Conservation (phyloP, 768 basidiomycete genomes). For the Glaciozyma martinii region DNA sequence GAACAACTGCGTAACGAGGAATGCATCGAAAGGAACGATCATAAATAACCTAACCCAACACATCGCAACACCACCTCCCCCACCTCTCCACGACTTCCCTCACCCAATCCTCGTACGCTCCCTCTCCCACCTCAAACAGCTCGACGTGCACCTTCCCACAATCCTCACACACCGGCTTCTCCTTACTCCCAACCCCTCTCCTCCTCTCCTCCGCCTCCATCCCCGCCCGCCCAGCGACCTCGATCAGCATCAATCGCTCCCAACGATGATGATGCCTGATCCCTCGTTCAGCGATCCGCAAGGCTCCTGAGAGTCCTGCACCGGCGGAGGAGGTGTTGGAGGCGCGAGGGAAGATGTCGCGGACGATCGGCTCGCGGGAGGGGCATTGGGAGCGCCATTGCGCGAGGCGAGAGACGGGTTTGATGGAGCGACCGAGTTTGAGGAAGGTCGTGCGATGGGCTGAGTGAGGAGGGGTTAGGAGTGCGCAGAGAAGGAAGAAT, state of each 20-base stretch:
- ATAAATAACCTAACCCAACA: constrained; percentile 2
- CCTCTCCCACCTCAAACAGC: constrained; percentile 6
- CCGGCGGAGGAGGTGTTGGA: background rate
- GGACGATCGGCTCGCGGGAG: constrained; percentile 16
- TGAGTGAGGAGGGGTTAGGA: background rate
- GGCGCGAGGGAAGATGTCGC: constrained; percentile 6
- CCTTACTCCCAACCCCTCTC: background rate
- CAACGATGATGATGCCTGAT: constrained; percentile 13
- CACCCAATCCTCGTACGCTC: constrained; percentile 6
- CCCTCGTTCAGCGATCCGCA: background rate
- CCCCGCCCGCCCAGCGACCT: constrained; percentile 14
- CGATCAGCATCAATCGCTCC: constrained; percentile 25
- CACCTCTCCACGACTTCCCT: constrained; percentile 18
- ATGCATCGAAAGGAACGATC: too few species aligned
- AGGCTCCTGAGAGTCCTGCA: background rate
- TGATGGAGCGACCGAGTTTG: constrained; percentile 19
- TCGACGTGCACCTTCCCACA: constrained; percentile 18
- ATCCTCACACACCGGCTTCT: background rate
- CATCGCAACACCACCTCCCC: constrained; percentile 17
- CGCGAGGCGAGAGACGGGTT: constrained; percentile 5
- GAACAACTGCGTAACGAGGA: too few species aligned
- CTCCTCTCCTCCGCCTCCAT: background rate
- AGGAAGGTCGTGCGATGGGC: background rate
- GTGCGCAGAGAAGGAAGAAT: background rate
- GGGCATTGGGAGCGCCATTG: constrained; percentile 26